Base-by-base conservation (phyloP, 75 land plant genomes). In the Larix kaempferi region DNA sequence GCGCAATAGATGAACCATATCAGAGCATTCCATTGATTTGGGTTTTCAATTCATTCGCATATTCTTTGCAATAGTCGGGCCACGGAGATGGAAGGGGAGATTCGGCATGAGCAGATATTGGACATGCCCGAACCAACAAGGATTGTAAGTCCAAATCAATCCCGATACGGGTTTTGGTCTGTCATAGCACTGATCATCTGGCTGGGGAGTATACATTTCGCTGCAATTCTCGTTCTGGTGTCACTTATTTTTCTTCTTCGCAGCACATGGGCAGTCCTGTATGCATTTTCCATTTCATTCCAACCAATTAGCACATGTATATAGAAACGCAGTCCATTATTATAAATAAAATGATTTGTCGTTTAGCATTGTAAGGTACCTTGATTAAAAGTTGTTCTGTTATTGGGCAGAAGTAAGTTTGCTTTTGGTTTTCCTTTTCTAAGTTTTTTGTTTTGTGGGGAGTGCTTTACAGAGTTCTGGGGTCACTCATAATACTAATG, bases 191-290 rank as follows among this genome's bases (percentile, higher is more conserved):
- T 91, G 39, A 73, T 73, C 7, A 16, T 88, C 5, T 91, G 92
- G 92, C 74, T 88, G 14, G 90, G 92, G 2, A 49, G 79, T 13
- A 86, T 90, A 19, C 90, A 88, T 73, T 37, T 90, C 80, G 82
- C 65, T 56, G 75, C 78, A 23, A 61, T 61, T 25, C 35, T 88
- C 13, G 64, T 78, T 57, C 71, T 90, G 29, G 14, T 80, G 33
- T 74, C 90, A 58, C 61, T 88, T 61, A 15, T 86, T 65, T 59
- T 84, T 79, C 81, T 86, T 56, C 86, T 88, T 29, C 33, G 33
- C 14, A 35, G 59, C 33, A 15, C 77, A 41, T 44, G 79, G 56
- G 73, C 84, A 41, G 23, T 81, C 22, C 11, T 71, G 92, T 87
- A 14, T 13, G 86, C 74, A 8, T 10, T 73, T 59, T 62, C 26